Evolutionary conservation across 192 early-diverging fungal genomes (phyloP), one percentile per base, ranked within the genome.

Genomic region (Lobosporangium transversale): DNA sequence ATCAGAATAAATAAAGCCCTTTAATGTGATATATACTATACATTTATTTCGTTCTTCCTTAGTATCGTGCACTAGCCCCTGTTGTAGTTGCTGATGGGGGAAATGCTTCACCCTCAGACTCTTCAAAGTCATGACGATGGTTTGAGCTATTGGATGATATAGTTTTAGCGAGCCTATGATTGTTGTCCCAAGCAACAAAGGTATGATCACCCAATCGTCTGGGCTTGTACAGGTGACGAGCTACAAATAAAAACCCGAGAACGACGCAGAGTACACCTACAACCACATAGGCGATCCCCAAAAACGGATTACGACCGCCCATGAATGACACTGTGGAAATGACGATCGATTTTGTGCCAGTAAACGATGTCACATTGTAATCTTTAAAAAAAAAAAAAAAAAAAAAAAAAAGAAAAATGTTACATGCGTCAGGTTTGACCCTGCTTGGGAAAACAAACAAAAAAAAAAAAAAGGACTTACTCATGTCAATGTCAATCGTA

Each of bases 201-300:
- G 93, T 94, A 74, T 99, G 97, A 83, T 99, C 97, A 48, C 96
- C 97, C 30, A 97, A 85, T 61, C 97, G 94, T 63, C 94, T 91
- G 59, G 98, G 98, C 70, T 94, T 95, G 68, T 94, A 89, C 75
- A 98, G 90, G 67, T 99, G 94, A 65, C 96, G 86, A n/a, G 89
- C 83, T 33, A 95, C 84, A 71, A 99, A 99, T 35, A 91, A 81
- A 55, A 95, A 80, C 21, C 96, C 97, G 14, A 99, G 79, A 15
- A 94, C 68, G 62, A 93, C 93, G 79, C 96, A 98, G 33, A 97
- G 60, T 37, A 89, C 87, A 24, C 98, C 98, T 42, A 97, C 93
- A 17, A 90, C 89, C 31, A 99, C 93, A 84, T 97, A 99, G 4
- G 97, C 94, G 35, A 92, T 82, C 12, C 97, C 98, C 66, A 99